Conservation (phyloP, 192 early-diverging fungal species). For the Podila verticillata region DNA sequence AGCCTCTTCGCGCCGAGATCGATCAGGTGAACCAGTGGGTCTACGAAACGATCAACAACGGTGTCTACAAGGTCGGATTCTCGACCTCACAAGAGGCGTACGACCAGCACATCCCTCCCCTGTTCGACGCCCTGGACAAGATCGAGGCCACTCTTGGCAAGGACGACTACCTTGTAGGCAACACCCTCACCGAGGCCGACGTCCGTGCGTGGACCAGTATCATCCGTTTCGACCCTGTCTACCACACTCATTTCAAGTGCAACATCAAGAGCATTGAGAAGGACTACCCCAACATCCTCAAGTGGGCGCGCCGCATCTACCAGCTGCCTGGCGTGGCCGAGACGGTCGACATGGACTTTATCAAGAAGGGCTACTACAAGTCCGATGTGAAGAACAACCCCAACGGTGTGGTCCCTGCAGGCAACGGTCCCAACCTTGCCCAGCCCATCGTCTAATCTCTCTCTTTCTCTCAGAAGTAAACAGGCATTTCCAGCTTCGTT, state of each 20-base stretch:
- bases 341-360: conserved; percentile 95
- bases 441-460: conserved; percentile 23
- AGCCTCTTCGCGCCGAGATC: conserved; percentile 75
- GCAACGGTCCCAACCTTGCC: conserved; percentile 68
- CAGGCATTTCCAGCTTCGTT: no score
- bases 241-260: conserved; percentile 96
- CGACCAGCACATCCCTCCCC: conserved; percentile 72
- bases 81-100: conserved; percentile 89
- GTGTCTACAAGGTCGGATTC: conserved; percentile 95
- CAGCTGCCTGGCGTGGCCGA: conserved; percentile 80
- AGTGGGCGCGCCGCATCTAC: conserved; percentile 86
- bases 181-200: conserved; percentile 92
- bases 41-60: conserved; percentile 96
- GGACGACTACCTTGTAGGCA: conserved; percentile 83
- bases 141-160: conserved; percentile 81
- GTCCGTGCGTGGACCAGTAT: conserved; percentile 95
- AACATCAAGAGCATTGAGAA: conserved; percentile 86
- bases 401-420: conserved; percentile 78
- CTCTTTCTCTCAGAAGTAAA: no score
- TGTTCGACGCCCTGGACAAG: conserved; percentile 84
- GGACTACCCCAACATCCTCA: conserved; percentile 88
- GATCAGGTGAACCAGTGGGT: conserved; percentile 92
- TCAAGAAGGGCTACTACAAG: conserved; percentile 95
- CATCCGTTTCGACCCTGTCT: conserved; percentile 94
- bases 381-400: conserved; percentile 95